phyloP scores from a whole-genome alignment of 805 yeast genomes.

The Yamadazyma scolyti region DNA sequence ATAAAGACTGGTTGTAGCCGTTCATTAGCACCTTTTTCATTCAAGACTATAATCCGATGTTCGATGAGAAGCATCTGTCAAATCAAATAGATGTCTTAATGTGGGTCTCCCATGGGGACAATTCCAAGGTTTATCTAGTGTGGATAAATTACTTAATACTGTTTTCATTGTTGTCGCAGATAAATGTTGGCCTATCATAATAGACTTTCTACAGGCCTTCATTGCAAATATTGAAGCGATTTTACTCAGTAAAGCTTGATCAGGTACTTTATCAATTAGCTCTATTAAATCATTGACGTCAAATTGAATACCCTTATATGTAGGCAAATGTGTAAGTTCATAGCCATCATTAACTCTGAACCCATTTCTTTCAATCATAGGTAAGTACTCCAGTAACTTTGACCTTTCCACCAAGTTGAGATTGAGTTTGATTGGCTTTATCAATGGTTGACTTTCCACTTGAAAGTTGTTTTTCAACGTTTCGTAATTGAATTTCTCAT shows the following conservation, averaged over 20 bases:
- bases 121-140: constrained; percentile 90
- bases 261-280: constrained; percentile 45
- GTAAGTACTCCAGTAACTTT: constrained; percentile 56
- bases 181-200: constrained; percentile 86
- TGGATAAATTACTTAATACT: constrained; percentile 66
- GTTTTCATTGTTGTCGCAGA: constrained; percentile 55
- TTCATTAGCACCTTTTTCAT: no score
- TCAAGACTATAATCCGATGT: no score
- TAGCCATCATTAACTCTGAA: constrained; percentile 55
- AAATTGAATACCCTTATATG: constrained; percentile 66
- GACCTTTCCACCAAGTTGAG: constrained; percentile 78
- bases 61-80: no score
- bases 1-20: no score
- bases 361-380: constrained; percentile 70
- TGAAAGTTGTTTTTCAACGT: constrained; percentile 50
- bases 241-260: constrained; percentile 45
- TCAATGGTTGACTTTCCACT: constrained; percentile 59
- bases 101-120: constrained; percentile 99
- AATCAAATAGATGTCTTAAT: constrained; percentile 79
- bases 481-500: constrained; percentile 92
- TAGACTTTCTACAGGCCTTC: constrained; percentile 92
- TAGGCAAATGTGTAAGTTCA: constrained; percentile 61
- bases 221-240: constrained; percentile 83
- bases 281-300: constrained; percentile 71
- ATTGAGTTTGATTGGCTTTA: constrained; percentile 55